These are phyloP conservation scores for Myochromella boudieri DNA, from an alignment of 768 basidiomycete species.

Conservation along the genomic window DNA sequence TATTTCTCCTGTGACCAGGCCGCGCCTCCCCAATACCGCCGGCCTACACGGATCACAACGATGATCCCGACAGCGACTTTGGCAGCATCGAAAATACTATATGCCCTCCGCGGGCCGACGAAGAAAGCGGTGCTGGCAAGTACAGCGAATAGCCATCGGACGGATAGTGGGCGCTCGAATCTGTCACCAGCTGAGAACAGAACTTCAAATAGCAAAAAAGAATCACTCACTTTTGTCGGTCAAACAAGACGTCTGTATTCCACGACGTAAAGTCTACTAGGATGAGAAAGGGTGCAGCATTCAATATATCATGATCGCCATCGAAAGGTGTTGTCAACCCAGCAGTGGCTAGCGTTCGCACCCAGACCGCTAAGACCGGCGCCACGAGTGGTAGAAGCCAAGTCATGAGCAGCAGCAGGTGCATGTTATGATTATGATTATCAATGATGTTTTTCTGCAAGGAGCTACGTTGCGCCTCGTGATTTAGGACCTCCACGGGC, in stretches of 20 bases:
- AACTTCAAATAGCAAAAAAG: slow-evolving; percentile 1
- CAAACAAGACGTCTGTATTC: slow-evolving; percentile 40
- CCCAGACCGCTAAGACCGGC: slow-evolving; percentile 86
- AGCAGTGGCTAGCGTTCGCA: slow-evolving; percentile 78
- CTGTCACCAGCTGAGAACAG: slow-evolving; percentile 24
- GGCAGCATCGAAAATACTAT: slow-evolving; percentile 63
- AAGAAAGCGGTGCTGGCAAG: slow-evolving; percentile 58
- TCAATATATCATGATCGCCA: slow-evolving; percentile 74
- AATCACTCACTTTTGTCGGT: slow-evolving; percentile 38
- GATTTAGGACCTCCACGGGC: slow-evolving; percentile 6
- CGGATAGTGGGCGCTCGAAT: slow-evolving; percentile 38
- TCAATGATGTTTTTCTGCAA: slow-evolving; percentile 17
- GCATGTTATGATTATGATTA: slow-evolving; percentile 51
- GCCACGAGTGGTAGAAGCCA: slow-evolving; percentile 77
- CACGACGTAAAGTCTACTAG: slow-evolving; percentile 63
- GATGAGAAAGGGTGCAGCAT: slow-evolving; percentile 62
- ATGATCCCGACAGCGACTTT: slow-evolving; percentile 47
- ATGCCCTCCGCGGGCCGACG: slow-evolving; percentile 66
- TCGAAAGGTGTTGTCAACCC: slow-evolving; percentile 79
- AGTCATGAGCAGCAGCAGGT: slow-evolving; percentile 74
- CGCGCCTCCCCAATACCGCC: slow-evolving; percentile 47
- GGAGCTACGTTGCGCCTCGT: slow-evolving; percentile 9
- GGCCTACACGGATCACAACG: slow-evolving; percentile 46
- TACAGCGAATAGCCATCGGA: slow-evolving; percentile 53
- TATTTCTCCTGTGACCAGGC: slow-evolving; percentile 31